Base-by-base conservation (phyloP, 2,329 filamentous ascomycete genomes). In the Iodosphaeria phyllophila region DNA sequence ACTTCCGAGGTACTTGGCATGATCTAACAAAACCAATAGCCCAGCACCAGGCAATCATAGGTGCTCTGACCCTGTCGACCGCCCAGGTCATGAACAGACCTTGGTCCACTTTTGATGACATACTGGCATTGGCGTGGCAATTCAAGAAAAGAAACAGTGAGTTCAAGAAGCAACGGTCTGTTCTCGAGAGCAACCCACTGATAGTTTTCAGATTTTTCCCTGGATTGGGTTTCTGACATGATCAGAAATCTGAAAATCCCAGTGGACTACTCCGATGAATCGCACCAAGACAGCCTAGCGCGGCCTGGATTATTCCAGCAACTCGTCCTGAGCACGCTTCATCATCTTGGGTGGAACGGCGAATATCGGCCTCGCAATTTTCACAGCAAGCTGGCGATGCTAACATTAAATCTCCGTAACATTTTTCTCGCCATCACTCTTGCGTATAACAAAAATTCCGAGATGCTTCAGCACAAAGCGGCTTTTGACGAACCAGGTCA, bases 191-290 rank as follows among this genome's bases (percentile, higher is more conserved):
- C 6, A 11, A 6, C 13, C 16, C 40, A 23, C 11, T 6, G 18
- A 12, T 15, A 13, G 4, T 20, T 12, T 7, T 7, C 22, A 72
- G 65, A 61, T 25, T 69, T 76, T 34, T 54, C 68, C 26, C 56
- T 60, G 20, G 58, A 71, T 29, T 71, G 73, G 56, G 53, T 78
- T 26, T 60, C 56, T 20, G 72, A 78, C 34, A 54, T 83, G 8
- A 70, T 79, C 26, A 60, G 66, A 20, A 67, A 77, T 29, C 54
- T 84, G 25, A 74, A 73, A 32, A 60, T 79, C 16, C 69, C 73
- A 24, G 67, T 84, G 23, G 86, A 95, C 49, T 91, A 84, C 41
- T 76, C 80, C 0, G 65, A 78, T 24, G 79, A 92, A 31, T 55
- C 67, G 2, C 63, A 68, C 22, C 67, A 76, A 36, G 73, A 86